Conservation (phyloP, 306 rosid species). For the Herpetospermum pedunculosum region DNA sequence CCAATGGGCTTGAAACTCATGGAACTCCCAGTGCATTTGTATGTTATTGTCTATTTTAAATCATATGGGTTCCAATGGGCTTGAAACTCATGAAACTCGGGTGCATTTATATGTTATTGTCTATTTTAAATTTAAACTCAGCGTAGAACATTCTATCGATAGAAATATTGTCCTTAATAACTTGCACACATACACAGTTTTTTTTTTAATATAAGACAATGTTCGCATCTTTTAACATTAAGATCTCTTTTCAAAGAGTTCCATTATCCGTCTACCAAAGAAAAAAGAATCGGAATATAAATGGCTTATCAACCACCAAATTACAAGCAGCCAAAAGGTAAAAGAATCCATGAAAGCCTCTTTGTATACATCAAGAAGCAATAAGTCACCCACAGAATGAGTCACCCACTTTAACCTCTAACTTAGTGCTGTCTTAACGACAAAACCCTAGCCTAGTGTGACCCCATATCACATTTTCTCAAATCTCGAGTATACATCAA, state of each 20-base stretch:
- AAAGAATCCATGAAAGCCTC: slow-evolving; percentile 3
- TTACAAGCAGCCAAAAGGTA: neutral
- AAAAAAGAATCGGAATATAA: neutral
- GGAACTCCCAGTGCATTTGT: too few species aligned
- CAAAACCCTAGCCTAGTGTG: neutral
- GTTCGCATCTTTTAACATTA: neutral
- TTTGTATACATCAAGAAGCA: neutral
- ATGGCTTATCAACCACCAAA: neutral
- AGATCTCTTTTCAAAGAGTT: neutral
- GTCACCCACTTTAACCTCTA: neutral
- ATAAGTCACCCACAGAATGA: slow-evolving; percentile 6
- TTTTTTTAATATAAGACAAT: neutral
- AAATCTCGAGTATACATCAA: too few species aligned
- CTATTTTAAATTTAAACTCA: neutral
- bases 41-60: too few species aligned
- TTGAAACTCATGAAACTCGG: neutral
- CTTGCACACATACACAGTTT: too few species aligned
- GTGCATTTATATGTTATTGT: neutral
- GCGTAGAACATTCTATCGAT: neutral
- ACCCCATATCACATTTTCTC: neutral
- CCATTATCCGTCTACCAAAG: neutral
- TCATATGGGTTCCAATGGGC: neutral
- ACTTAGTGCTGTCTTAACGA: neutral
- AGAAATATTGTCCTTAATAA: neutral
- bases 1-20: too few species aligned